Conservation (phyloP, 2,329 filamentous ascomycete genomes). For the Diaporthe capsici region DNA sequence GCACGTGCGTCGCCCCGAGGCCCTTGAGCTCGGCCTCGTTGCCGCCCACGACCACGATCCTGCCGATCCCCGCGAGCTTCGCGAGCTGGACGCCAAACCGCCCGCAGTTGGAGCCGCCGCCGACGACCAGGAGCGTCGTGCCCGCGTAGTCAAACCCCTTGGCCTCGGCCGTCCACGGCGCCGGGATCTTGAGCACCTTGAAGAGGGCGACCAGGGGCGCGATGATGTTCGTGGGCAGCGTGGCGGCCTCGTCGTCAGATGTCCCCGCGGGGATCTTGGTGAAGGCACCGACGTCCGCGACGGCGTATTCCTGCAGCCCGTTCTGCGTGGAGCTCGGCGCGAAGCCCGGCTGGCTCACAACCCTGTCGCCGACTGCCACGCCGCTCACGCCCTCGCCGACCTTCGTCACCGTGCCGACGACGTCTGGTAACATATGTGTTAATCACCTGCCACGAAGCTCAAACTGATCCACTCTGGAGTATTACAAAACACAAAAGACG, state of each 20-base stretch:
- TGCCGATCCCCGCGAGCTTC: conserved; percentile 53
- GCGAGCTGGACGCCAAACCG: conserved; percentile 52
- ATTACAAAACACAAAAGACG: background rate
- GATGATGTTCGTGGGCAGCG: conserved; percentile 54
- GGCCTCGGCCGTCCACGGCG: conserved; percentile 45
- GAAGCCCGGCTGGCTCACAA: conserved; percentile 49
- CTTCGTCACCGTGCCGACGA: conserved; percentile 51
- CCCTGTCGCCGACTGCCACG: conserved; percentile 49
- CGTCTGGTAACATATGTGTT: conserved; percentile 43
- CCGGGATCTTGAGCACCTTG: conserved; percentile 47
- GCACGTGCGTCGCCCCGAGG: conserved; percentile 57
- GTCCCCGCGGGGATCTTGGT: conserved; percentile 52
- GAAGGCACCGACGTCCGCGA: conserved; percentile 49
- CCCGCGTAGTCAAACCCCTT: conserved; percentile 46
- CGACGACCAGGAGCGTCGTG: conserved; percentile 50
- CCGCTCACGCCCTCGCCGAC: conserved; percentile 46
- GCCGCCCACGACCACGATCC: conserved; percentile 55
- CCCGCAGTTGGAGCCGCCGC: conserved; percentile 53
- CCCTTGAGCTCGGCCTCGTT: conserved; percentile 49
- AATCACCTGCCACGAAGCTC: background rate
- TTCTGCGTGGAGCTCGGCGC: conserved; percentile 33
- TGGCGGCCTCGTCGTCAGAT: conserved; percentile 53
- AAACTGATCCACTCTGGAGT: background rate
- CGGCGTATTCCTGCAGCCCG: conserved; percentile 56
- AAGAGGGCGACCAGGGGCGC: conserved; percentile 54